Conservation (phyloP, 768 basidiomycete genomes). For the Agaricus subrufescens region DNA sequence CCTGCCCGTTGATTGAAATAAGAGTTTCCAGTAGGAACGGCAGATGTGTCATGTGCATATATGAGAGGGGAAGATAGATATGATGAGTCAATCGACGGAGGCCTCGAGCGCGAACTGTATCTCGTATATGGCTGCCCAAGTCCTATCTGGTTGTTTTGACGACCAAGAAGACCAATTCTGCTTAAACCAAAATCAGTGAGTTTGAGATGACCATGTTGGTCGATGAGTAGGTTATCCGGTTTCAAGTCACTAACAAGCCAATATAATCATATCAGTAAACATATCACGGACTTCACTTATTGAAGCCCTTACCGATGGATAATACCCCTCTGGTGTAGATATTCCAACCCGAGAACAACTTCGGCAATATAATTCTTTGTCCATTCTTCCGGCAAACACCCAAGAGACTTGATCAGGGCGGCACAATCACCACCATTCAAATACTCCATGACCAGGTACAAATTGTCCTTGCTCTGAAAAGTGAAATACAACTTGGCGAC, state of each 20-base stretch:
- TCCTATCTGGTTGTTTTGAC: slow-evolving; percentile 80
- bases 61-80: slow-evolving; percentile 76
- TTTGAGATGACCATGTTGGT: slow-evolving; percentile 94
- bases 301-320: slow-evolving; percentile 79
- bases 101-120: slow-evolving; percentile 69
- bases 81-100: slow-evolving; percentile 77
- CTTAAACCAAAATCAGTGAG: slow-evolving; percentile 98
- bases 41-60: slow-evolving; percentile 21
- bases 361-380: slow-evolving; percentile 95
- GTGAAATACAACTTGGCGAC: slow-evolving; percentile 98
- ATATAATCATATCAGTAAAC: slow-evolving; percentile 7
- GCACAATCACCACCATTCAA: slow-evolving; percentile 98
- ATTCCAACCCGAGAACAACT: slow-evolving; percentile 91
- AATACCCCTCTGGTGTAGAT: slow-evolving; percentile 91
- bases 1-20: slow-evolving; percentile 73
- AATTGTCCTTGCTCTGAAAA: slow-evolving; percentile 98
- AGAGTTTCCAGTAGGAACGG: slow-evolving; percentile 62
- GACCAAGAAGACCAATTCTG: slow-evolving; percentile 94
- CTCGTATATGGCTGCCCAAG: slow-evolving; percentile 43
- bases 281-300: slow-evolving; percentile 4
- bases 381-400: slow-evolving; percentile 93
- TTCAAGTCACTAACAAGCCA: slow-evolving; percentile 77
- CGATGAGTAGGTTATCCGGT: slow-evolving; percentile 97
- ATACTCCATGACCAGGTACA: slow-evolving; percentile 99
- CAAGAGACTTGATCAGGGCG: slow-evolving; percentile 93